Percentiles rank a stretch among this genome's conserved stretches.
These are phyloP conservation scores for Xylariales sp. DNA, from an alignment of 2,329 filamentous ascomycete species.

Conservation along the genomic window DNA sequence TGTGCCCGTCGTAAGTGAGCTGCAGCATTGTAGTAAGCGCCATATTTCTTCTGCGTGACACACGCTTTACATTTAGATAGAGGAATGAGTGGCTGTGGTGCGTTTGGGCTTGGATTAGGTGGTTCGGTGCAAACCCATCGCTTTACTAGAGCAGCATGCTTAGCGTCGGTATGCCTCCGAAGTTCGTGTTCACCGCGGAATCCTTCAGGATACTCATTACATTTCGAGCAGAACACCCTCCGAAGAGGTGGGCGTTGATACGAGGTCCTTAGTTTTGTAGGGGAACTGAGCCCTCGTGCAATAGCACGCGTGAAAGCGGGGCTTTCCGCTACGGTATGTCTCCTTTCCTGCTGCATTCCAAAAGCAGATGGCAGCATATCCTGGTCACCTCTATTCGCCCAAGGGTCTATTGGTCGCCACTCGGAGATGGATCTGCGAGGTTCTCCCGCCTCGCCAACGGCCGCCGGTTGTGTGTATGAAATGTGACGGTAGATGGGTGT, in stretches of 20 bases:
- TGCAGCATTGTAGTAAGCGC: slow-evolving; percentile 69
- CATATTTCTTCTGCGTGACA: slow-evolving; percentile 66
- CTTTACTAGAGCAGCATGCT: slow-evolving; percentile 66
- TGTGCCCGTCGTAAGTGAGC: slow-evolving; percentile 68
- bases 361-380: slow-evolving; percentile 44
- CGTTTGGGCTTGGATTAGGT: slow-evolving; percentile 50
- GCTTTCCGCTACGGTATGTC: slow-evolving; percentile 61
- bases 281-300: slow-evolving; percentile 57
- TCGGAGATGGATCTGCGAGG: slow-evolving; percentile 54
- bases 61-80: slow-evolving; percentile 68
- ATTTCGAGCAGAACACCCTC: slow-evolving; percentile 81
- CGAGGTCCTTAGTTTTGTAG: slow-evolving; percentile 56
- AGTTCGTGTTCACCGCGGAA: slow-evolving; percentile 93
- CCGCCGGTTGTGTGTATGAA: slow-evolving; percentile 51
- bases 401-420: slow-evolving; percentile 55
- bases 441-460: slow-evolving; percentile 51
- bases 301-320: slow-evolving; percentile 55
- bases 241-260: slow-evolving; percentile 70
- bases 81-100: slow-evolving; percentile 63
- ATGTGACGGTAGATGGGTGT: slow-evolving; percentile 50
- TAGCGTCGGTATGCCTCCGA: slow-evolving; percentile 72
- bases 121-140: slow-evolving; percentile 68
- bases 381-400: slow-evolving; percentile 49
- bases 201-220: slow-evolving; percentile 83
- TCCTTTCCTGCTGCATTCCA: slow-evolving; percentile 50